Evolutionary conservation across 257 asterid species (phyloP).

Genomic region (Nemophila menziesii): DNA sequence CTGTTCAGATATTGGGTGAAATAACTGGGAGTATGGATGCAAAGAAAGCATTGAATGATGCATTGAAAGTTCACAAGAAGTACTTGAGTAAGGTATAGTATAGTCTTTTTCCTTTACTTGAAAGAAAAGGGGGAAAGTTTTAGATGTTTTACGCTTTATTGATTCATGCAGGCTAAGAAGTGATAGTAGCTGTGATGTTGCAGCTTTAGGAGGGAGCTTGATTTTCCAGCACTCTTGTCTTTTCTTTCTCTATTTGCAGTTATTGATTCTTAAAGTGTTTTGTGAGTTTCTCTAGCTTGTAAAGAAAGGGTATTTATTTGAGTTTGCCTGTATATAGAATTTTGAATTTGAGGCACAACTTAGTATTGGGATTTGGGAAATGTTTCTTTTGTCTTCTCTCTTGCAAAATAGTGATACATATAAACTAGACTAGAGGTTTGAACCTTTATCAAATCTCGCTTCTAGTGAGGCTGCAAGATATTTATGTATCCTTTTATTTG

Average conservation of each 20-base stretch:
- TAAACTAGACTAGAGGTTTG: no score
- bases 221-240: background rate
- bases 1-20: conserved; percentile 65
- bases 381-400: no score
- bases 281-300: background rate
- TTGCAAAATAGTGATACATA: no score
- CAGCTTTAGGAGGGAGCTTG: background rate
- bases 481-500: no score
- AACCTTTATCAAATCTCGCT: background rate
- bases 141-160: conserved; percentile 1
- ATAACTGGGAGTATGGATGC: conserved; percentile 92
- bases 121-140: no score
- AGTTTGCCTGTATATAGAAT: background rate
- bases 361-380: background rate
- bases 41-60: conserved; percentile 63
- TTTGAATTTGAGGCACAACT: background rate
- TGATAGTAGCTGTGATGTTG: conserved; percentile 7
- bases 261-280: background rate
- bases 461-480: no score
- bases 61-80: conserved; percentile 71
- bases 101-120: background rate
- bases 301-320: background rate
- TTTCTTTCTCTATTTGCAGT: background rate
- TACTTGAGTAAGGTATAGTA: conserved; percentile 68
- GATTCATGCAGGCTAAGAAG: conserved; percentile 55